phyloP scores from a whole-genome alignment of 768 basidiomycete species.

The Amanita rimosa region DNA sequence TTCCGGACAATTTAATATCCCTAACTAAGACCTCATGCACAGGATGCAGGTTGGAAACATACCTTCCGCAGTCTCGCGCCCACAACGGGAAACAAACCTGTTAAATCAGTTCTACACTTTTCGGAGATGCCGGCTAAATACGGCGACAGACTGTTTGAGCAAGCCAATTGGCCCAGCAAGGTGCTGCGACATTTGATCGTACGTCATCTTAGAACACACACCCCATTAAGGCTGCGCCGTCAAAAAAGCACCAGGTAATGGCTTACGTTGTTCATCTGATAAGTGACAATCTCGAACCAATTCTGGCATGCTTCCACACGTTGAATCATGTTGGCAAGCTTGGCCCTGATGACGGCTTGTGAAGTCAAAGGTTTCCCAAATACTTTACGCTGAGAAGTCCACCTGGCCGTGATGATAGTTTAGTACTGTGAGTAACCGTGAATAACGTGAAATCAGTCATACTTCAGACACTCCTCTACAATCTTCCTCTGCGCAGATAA shows the following conservation, averaged over 20 bases:
- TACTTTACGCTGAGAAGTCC: constrained; percentile 81
- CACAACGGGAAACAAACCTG: constrained; percentile 59
- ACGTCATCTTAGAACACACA: constrained; percentile 65
- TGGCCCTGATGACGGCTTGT: constrained; percentile 82
- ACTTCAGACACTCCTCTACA: constrained; percentile 90
- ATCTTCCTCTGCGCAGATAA: constrained; percentile 67
- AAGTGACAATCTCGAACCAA: constrained; percentile 84
- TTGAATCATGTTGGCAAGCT: constrained; percentile 84
- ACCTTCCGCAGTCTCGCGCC: constrained; percentile 65
- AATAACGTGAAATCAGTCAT: constrained; percentile 4
- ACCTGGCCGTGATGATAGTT: constrained; percentile 29
- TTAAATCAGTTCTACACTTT: not conserved
- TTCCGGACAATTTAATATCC: too few relatives aligned
- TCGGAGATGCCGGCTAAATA: not conserved
- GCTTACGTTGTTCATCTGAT: constrained; percentile 83
- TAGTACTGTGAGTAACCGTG: constrained; percentile 6
- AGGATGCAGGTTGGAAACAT: not conserved
- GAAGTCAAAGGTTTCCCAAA: constrained; percentile 80
- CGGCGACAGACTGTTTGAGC: constrained; percentile 63
- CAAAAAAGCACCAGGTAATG: constrained; percentile 7
- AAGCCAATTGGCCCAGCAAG: constrained; percentile 85
- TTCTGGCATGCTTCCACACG: constrained; percentile 78
- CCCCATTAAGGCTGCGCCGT: not conserved
- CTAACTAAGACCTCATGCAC: too few relatives aligned
- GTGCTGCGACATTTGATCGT: constrained; percentile 72